Base-by-base conservation (phyloP, 2,329 filamentous ascomycete genomes). In the Hymenotorrendiella dingleyae region DNA sequence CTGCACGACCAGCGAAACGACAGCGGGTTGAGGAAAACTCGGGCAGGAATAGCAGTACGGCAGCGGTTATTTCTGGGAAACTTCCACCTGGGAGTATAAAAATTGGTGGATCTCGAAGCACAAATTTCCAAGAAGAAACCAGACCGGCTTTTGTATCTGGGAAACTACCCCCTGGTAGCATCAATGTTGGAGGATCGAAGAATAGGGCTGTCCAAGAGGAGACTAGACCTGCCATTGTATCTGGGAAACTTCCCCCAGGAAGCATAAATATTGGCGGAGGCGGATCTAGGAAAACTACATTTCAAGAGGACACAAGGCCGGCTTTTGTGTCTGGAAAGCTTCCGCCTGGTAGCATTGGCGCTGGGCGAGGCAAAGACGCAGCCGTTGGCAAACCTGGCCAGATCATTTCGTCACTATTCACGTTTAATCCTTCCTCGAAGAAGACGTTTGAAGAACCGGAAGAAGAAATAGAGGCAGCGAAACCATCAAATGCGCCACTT, bases 391-490 rank as follows among this genome's bases (percentile, higher is more conserved):
- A 69, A 45, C 68, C 69, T 20, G 70, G 71, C 40, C 79, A 86
- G 54, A 76, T 97, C 45, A 84, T 95, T 19, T 97, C 93, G 5
- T 90, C 89, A 10, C 74, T 98, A 2, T 98, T 97, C 67, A 86
- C 88, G 1, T 91, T 81, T 65, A 98, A 97, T 50, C 91, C 91
- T 0, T 67, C 73, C 4, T 75, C 87, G 4, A 83, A 78, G 48
- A 86, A 80, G 2, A 72, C 74, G 27, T 71, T 76, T 26, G 70
- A 75, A 6, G 62, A 64, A 3, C 64, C 69, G 1, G 62, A 67
- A 26, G 64, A 68, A 6, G 60, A 72, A 9, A 67, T 67, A 3
- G 74, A 78, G 37, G 74, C 77, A 0, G 71, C 82, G 7, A 79
- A 86, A 47, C 84, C 93, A 0, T 94, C 90, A 0, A 98, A 98